These are phyloP conservation scores for Diaporthe aspalathi DNA, from an alignment of 2,329 filamentous ascomycete genomes.

Conservation along the genomic window DNA sequence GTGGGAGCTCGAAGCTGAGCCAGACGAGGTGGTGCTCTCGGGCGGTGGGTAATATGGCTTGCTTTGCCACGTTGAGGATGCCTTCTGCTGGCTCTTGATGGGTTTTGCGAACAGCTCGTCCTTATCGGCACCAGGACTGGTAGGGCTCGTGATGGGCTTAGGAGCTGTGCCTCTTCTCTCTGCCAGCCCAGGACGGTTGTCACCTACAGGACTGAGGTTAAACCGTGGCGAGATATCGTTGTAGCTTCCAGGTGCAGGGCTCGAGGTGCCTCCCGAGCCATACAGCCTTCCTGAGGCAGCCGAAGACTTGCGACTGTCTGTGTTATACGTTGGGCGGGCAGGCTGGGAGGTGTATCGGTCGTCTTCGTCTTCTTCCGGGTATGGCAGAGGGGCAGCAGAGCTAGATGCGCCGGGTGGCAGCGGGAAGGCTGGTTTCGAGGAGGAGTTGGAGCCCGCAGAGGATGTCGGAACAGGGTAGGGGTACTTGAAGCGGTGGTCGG, in stretches of 20 bases:
- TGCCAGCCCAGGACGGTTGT: slow-evolving; percentile 74
- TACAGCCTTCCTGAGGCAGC: slow-evolving; percentile 48
- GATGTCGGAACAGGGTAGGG: slow-evolving; percentile 56
- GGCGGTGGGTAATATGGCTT: slow-evolving; percentile 73
- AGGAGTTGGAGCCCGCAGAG: slow-evolving; percentile 54
- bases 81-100: slow-evolving; percentile 58
- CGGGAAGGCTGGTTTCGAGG: slow-evolving; percentile 69
- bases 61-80: slow-evolving; percentile 61
- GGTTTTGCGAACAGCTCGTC: slow-evolving; percentile 83
- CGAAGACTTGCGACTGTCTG: slow-evolving; percentile 52
- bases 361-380: slow-evolving; percentile 76
- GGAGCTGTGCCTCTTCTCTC: slow-evolving; percentile 86
- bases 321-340: slow-evolving; percentile 56
- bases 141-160: slow-evolving; percentile 85
- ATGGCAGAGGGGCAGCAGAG: slow-evolving; percentile 75
- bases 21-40: slow-evolving; percentile 50
- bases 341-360: slow-evolving; percentile 53
- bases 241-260: slow-evolving; percentile 53
- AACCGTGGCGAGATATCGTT: slow-evolving; percentile 67
- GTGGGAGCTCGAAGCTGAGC: slow-evolving; percentile 37
- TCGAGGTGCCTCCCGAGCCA: slow-evolving; percentile 47
- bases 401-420: slow-evolving; percentile 77
- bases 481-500: slow-evolving; percentile 62
- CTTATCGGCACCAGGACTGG: slow-evolving; percentile 79
- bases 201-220: slow-evolving; percentile 65